phyloP scores from a whole-genome alignment of 1,139 yeast genomes.

The Suhomyces bolitotheri region DNA sequence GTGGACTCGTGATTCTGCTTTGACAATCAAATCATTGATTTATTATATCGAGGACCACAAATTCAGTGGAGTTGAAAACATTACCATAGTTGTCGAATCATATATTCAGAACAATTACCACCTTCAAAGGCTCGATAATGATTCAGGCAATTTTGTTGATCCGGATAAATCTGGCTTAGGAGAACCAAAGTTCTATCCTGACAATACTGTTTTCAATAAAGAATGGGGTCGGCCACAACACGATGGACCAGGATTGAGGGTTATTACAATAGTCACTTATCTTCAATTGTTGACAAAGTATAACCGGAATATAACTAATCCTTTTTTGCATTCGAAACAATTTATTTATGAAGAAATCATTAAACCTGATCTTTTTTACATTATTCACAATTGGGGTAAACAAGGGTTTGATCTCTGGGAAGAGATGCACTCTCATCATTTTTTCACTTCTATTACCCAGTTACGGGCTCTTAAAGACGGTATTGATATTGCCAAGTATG shows the following conservation, averaged over 20 bases:
- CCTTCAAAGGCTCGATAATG: slow-evolving; percentile 67
- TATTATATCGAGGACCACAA: slow-evolving; percentile 47
- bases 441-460: slow-evolving; percentile 77
- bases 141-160: slow-evolving; percentile 62
- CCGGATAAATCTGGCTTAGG: slow-evolving; percentile 60
- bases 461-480: slow-evolving; percentile 68
- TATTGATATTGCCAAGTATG: slow-evolving; percentile 39
- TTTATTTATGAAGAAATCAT: slow-evolving; percentile 54
- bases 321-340: slow-evolving; percentile 24
- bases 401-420: slow-evolving; percentile 92
- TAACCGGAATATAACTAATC: slow-evolving; percentile 25
- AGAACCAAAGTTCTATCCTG: slow-evolving; percentile 80
- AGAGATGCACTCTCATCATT: slow-evolving; percentile 72
- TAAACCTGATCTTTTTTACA: slow-evolving; percentile 70
- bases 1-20: slow-evolving; percentile 91
- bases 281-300: slow-evolving; percentile 42
- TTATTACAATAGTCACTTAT: slow-evolving; percentile 62
- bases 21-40: slow-evolving; percentile 69
- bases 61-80: slow-evolving; percentile 22
- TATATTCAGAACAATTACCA: slow-evolving; percentile 59
- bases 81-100: slow-evolving; percentile 47
- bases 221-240: slow-evolving; percentile 95
- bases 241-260: slow-evolving; percentile 90
- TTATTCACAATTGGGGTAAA: slow-evolving; percentile 60
- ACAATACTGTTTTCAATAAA: slow-evolving; percentile 60